Conservation (phyloP, 208 protist genomes). For the Eutreptiella sp. region DNA sequence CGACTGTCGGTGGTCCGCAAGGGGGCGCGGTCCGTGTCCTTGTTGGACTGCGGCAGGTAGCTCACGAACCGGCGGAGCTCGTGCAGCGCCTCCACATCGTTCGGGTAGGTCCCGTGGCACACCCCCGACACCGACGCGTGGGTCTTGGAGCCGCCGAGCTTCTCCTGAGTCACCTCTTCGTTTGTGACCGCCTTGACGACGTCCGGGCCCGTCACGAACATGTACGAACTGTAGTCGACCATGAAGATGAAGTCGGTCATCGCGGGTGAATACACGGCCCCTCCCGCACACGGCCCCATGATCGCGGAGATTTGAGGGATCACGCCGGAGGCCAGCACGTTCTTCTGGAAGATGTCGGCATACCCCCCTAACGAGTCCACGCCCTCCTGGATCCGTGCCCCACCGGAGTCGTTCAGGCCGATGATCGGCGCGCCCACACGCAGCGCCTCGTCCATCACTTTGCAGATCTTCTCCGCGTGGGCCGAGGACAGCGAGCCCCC, state of each 20-base stretch:
- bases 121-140: constrained; percentile 80
- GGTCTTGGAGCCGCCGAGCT: constrained; percentile 79
- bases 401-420: constrained; percentile 91
- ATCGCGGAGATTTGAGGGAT: constrained; percentile 92
- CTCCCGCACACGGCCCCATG: constrained; percentile 89
- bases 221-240: constrained; percentile 88
- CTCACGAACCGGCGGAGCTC: constrained; percentile 68
- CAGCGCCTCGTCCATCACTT: constrained; percentile 91
- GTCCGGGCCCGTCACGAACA: constrained; percentile 95
- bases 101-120: constrained; percentile 73
- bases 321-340: constrained; percentile 84
- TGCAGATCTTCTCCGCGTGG: constrained; percentile 91
- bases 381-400: constrained; percentile 91
- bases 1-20: no score
- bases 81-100: constrained; percentile 78
- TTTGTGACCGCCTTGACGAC: constrained; percentile 92
- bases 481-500: constrained; percentile 83
- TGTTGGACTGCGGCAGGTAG: constrained; percentile 79
- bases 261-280: constrained; percentile 79
- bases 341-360: constrained; percentile 87
- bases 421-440: constrained; percentile 86
- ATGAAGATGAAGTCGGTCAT: constrained; percentile 96
- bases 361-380: constrained; percentile 89
- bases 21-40: constrained; percentile 34
- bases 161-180: constrained; percentile 74